Percentiles rank a stretch among this genome's conserved stretches.
Conservation (phyloP, 768 basidiomycete species). For the Mycena olivaceomarginata region DNA sequence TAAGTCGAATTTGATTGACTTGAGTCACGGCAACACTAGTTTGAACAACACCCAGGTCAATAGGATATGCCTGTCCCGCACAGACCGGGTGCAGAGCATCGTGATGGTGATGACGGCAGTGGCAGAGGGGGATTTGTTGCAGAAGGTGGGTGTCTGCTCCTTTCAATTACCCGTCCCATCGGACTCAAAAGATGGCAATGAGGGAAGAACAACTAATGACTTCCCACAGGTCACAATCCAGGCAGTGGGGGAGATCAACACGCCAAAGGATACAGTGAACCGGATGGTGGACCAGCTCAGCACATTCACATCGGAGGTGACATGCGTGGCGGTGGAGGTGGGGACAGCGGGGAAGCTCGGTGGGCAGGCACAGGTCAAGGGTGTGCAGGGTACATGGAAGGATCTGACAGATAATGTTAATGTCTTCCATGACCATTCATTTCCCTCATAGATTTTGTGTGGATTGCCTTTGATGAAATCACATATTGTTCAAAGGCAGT, state of each 20-base stretch:
- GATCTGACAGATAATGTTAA: background rate
- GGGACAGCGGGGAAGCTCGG: background rate
- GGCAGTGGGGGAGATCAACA: background rate
- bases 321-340: background rate
- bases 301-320: background rate
- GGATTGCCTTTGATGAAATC: too few species aligned
- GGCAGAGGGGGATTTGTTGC: conserved; percentile 83
- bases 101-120: conserved; percentile 89
- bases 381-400: background rate
- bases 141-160: conserved; percentile 53
- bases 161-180: too few species aligned
- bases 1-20: too few species aligned
- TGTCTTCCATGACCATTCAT: too few species aligned
- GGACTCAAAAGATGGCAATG: too few species aligned
- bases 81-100: conserved; percentile 84
- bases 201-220: background rate
- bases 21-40: too few species aligned
- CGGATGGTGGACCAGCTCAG: conserved; percentile 3
- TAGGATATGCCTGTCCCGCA: conserved; percentile 74
- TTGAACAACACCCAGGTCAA: conserved; percentile 63
- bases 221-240: background rate
- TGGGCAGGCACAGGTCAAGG: background rate
- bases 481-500: too few species aligned
- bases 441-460: too few species aligned
- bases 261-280: background rate